phyloP scores from a whole-genome alignment of 345 rosid genomes.

The Salix suchowensis region DNA sequence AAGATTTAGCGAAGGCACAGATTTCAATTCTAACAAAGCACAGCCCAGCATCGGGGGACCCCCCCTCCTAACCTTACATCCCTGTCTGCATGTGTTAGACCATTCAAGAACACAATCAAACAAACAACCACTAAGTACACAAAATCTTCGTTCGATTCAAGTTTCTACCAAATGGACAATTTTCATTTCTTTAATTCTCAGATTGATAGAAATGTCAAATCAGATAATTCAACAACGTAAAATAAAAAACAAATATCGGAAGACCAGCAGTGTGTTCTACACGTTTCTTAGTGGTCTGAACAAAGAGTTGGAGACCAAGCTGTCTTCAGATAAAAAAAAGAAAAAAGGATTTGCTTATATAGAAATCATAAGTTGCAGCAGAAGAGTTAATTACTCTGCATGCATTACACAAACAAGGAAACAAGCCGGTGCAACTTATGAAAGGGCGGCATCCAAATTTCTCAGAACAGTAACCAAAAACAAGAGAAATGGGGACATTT shows the following conservation, averaged over 20 bases:
- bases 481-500: not conserved
- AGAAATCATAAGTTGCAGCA: not conserved
- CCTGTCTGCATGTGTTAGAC: not conserved
- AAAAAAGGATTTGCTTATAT: not conserved
- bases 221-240: not conserved
- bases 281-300: not conserved
- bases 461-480: not conserved
- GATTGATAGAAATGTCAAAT: not conserved
- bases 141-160: constrained; percentile 10
- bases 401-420: not conserved
- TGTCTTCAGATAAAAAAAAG: not conserved
- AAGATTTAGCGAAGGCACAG: constrained; percentile 24
- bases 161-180: not conserved
- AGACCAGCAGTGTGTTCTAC: not conserved
- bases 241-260: not conserved
- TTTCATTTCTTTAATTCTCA: not conserved
- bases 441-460: not conserved
- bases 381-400: not conserved
- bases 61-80: constrained; percentile 13
- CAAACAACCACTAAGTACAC: not conserved
- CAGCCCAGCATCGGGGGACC: constrained; percentile 19
- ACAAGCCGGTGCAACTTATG: not conserved
- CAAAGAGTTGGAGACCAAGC: not conserved
- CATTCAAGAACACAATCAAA: constrained; percentile 1
- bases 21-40: constrained; percentile 23